phyloP scores from a whole-genome alignment of 1,284 basidiomycete genomes.

The Mrakiaceae sp. region DNA sequence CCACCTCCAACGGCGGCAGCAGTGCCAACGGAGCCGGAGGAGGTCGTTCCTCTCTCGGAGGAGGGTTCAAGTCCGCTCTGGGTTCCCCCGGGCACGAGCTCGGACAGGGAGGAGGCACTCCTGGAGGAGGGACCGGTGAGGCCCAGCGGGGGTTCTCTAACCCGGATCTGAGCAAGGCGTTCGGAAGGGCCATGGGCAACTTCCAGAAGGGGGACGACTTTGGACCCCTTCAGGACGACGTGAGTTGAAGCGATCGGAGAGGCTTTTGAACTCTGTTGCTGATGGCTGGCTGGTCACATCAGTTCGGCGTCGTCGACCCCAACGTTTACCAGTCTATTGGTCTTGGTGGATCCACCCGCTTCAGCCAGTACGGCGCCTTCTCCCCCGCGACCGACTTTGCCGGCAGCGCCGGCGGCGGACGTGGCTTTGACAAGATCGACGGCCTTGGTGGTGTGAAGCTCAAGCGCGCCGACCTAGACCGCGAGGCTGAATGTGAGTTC shows the following conservation, averaged over 20 bases:
- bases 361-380: slow-evolving; percentile 16
- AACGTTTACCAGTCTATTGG: slow-evolving; percentile 22
- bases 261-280: background rate
- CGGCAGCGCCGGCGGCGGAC: slow-evolving; percentile 37
- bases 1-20: background rate
- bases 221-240: slow-evolving; percentile 15
- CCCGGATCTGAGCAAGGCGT: slow-evolving; percentile 37
- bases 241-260: background rate
- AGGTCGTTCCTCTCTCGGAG: slow-evolving; percentile 9
- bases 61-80: background rate
- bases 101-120: no score
- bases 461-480: slow-evolving; percentile 84
- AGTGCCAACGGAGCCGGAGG: no score
- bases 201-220: slow-evolving; percentile 18
- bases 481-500: slow-evolving; percentile 52
- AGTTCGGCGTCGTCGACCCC: slow-evolving; percentile 40
- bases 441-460: slow-evolving; percentile 83
- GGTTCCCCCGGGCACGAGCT: no score
- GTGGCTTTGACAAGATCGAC: slow-evolving; percentile 58
- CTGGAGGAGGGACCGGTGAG: slow-evolving; percentile 18
- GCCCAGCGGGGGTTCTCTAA: slow-evolving; percentile 35
- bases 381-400: slow-evolving; percentile 8
- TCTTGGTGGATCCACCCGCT: slow-evolving; percentile 8
- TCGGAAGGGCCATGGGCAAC: slow-evolving; percentile 61
- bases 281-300: background rate